phyloP scores from a whole-genome alignment of 148 eudicot genomes.

The Camellia japonica region DNA sequence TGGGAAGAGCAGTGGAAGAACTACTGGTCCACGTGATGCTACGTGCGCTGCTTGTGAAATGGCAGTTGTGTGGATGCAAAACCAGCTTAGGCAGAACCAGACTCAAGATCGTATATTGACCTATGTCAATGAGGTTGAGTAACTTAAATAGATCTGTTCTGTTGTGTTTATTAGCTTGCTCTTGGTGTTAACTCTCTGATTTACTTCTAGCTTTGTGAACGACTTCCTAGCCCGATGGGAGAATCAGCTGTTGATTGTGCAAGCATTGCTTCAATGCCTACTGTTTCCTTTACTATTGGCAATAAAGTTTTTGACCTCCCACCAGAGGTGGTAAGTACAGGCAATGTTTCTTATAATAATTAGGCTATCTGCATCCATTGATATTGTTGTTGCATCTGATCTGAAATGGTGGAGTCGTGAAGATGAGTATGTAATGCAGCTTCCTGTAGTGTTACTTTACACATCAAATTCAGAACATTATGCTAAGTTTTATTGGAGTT shows the following conservation, averaged over 20 bases:
- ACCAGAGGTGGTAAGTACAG: slow-evolving; percentile 60
- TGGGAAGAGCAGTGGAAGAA: slow-evolving; percentile 35
- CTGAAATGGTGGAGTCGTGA: too few relatives aligned
- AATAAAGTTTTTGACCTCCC: slow-evolving; percentile 62
- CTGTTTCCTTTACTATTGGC: slow-evolving; percentile 77
- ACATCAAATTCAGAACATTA: not conserved
- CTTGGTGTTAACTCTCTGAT: slow-evolving; percentile 6
- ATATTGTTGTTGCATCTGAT: too few relatives aligned
- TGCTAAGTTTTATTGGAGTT: not conserved
- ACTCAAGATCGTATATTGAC: slow-evolving; percentile 64
- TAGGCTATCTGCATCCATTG: too few relatives aligned
- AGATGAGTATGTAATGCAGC: too few relatives aligned
- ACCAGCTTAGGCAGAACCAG: slow-evolving; percentile 64
- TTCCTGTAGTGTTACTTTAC: not conserved
- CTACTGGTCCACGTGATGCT: slow-evolving; percentile 46
- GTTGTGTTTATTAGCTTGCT: not conserved
- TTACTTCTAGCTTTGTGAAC: slow-evolving; percentile 67
- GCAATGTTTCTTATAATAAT: not conserved
- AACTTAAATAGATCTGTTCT: not conserved
- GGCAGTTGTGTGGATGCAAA: slow-evolving; percentile 90
- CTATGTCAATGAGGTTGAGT: slow-evolving; percentile 63
- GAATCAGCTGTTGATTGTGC: slow-evolving; percentile 70
- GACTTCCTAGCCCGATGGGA: slow-evolving; percentile 74
- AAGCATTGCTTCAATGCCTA: slow-evolving; percentile 64
- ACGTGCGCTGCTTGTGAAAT: slow-evolving; percentile 89